Evolutionary conservation across 164 flowering plant species (phyloP).

Genomic region (Berberis vulgaris): DNA sequence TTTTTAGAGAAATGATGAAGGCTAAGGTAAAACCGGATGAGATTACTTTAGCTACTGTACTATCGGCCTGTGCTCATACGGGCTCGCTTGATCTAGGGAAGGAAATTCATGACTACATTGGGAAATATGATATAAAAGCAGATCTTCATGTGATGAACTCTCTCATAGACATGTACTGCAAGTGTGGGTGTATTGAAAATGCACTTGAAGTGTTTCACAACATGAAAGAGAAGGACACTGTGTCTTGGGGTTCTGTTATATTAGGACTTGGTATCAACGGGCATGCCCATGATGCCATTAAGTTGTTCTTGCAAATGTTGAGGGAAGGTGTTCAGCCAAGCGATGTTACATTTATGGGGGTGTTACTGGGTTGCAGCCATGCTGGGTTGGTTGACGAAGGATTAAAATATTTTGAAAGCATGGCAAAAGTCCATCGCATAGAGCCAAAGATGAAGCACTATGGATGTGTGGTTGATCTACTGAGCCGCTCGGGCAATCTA

Average conservation of each 20-base stretch:
- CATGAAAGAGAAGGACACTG: conserved; percentile 44
- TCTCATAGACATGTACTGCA: conserved; percentile 72
- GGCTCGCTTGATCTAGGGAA: conserved; percentile 49
- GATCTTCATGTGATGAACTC: conserved; percentile 58
- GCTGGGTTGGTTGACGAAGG: conserved; percentile 60
- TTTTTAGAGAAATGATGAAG: conserved; percentile 54
- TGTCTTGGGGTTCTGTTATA: conserved; percentile 69
- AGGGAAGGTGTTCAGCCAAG: conserved; percentile 39
- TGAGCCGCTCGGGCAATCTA: no score
- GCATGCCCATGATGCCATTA: conserved; percentile 36
- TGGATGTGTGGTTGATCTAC: conserved; percentile 32
- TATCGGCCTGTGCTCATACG: conserved; percentile 66
- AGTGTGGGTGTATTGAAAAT: conserved; percentile 49
- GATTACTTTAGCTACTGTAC: conserved; percentile 46
- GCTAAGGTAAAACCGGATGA: conserved; percentile 53
- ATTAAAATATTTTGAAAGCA: conserved; percentile 38
- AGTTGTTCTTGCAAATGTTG: conserved; percentile 47
- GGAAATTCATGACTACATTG: conserved; percentile 43
- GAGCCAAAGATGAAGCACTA: conserved; percentile 65
- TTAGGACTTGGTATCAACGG: conserved; percentile 69
- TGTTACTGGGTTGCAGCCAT: conserved; percentile 62
- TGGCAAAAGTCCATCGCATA: conserved; percentile 39
- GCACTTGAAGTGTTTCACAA: conserved; percentile 46
- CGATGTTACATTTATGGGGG: conserved; percentile 53
- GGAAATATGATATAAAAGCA: conserved; percentile 21